Evolutionary conservation across 2,329 filamentous ascomycete genomes (phyloP).

Genomic region (Scedosporium boydii): DNA sequence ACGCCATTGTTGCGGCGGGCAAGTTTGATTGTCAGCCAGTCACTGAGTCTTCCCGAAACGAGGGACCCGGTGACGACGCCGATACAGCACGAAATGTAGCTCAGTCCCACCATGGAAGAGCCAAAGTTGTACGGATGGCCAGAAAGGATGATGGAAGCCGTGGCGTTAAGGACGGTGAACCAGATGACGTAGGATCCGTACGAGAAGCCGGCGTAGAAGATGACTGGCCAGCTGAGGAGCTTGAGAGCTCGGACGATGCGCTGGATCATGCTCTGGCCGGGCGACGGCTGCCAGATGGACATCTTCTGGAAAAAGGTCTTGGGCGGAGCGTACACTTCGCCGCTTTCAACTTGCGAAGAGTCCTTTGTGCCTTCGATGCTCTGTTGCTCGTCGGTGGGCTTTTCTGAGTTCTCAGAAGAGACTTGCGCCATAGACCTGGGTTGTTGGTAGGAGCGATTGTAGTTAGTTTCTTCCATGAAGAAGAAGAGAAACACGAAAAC

Average conservation of each 20-base stretch:
- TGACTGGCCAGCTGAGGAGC: constrained; percentile 29
- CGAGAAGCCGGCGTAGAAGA: constrained; percentile 26
- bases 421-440: not conserved
- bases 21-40: constrained; percentile 19
- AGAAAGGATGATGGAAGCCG: constrained; percentile 20
- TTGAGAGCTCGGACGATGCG: constrained; percentile 26
- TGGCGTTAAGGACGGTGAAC: constrained; percentile 25
- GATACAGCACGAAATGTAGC: constrained; percentile 14
- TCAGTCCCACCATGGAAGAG: constrained; percentile 19
- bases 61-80: constrained; percentile 13
- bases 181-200: constrained; percentile 24
- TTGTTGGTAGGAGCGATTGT: constrained; percentile 16
- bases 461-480: constrained; percentile 52
- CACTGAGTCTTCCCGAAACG: constrained; percentile 21
- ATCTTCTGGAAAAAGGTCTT: constrained; percentile 34
- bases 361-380: constrained; percentile 1
- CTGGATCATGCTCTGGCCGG: constrained; percentile 20
- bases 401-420: not conserved
- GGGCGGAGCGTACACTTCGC: constrained; percentile 12
- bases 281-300: constrained; percentile 27
- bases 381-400: constrained; percentile 2
- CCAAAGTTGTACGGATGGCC: constrained; percentile 23
- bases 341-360: not conserved
- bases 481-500: constrained; percentile 35
- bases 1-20: constrained; percentile 25